Conservation (phyloP, 805 yeast species). For the Alloascoidea africana region DNA sequence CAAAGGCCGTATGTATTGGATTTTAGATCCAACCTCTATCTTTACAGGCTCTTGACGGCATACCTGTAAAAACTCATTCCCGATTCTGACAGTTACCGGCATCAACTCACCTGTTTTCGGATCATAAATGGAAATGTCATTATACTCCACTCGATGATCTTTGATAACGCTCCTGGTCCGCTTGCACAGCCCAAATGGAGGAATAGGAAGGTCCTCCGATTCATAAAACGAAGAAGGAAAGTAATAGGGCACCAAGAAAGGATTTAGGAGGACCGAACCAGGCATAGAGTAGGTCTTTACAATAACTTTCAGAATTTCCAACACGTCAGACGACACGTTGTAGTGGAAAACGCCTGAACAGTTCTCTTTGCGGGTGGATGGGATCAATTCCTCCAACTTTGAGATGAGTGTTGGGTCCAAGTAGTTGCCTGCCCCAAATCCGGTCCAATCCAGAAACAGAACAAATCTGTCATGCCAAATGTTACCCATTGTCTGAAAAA, state of each 20-base stretch:
- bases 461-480: conserved; percentile 58
- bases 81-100: conserved; percentile 53
- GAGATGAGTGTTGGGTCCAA: conserved; percentile 18
- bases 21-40: conserved; percentile 20
- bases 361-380: conserved; percentile 33
- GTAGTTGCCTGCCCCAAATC: conserved; percentile 22
- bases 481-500: conserved; percentile 50
- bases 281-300: conserved; percentile 9
- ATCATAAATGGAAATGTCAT: conserved; percentile 38
- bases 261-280: conserved; percentile 9
- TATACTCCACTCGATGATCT: conserved; percentile 36
- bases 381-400: conserved; percentile 29
- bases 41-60: conserved; percentile 26
- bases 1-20: conserved; percentile 22
- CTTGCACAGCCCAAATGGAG: conserved; percentile 26
- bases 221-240: conserved; percentile 35
- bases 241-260: conserved; percentile 16
- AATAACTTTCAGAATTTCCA: conserved; percentile 12
- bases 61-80: conserved; percentile 53
- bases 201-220: conserved; percentile 20
- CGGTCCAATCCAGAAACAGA: conserved; percentile 56
- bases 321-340: conserved; percentile 20
- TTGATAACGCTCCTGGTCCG: conserved; percentile 25
- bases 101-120: conserved; percentile 30
- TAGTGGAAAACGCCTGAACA: conserved; percentile 37